phyloP scores from a whole-genome alignment of 2,329 filamentous ascomycete species.

The Botrytis pseudocinerea region DNA sequence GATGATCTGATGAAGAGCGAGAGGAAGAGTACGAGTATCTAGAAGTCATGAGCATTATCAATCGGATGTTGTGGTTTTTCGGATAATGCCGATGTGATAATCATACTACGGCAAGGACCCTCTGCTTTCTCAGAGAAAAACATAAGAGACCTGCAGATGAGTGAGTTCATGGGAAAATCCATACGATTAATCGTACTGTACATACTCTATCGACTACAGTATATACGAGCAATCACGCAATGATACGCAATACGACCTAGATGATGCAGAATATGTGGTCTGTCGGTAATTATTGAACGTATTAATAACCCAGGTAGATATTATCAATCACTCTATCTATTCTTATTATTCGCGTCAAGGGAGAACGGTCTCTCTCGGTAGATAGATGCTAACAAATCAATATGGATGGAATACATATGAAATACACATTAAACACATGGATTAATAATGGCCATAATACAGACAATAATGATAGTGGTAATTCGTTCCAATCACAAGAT shows the following conservation, averaged over 20 bases:
- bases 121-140: background rate
- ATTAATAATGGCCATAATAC: background rate
- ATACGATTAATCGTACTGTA: conserved; percentile 16
- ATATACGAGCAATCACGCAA: background rate
- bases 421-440: too few relatives aligned
- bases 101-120: background rate
- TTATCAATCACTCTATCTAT: background rate
- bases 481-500: too few relatives aligned
- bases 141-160: background rate
- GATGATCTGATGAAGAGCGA: background rate
- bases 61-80: background rate
- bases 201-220: background rate
- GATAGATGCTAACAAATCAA: background rate
- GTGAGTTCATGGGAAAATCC: background rate
- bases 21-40: background rate
- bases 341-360: too few relatives aligned
- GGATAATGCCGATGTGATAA: background rate
- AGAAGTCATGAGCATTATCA: background rate
- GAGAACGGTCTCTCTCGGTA: background rate
- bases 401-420: too few relatives aligned
- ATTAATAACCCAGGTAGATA: too few relatives aligned
- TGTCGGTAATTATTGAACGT: background rate
- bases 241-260: too few relatives aligned
- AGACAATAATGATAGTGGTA: too few relatives aligned
- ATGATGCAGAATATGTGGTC: background rate